These are phyloP conservation scores for Pseudozyma tsukubaensis DNA, from an alignment of 1,284 basidiomycete species.

Conservation along the genomic window DNA sequence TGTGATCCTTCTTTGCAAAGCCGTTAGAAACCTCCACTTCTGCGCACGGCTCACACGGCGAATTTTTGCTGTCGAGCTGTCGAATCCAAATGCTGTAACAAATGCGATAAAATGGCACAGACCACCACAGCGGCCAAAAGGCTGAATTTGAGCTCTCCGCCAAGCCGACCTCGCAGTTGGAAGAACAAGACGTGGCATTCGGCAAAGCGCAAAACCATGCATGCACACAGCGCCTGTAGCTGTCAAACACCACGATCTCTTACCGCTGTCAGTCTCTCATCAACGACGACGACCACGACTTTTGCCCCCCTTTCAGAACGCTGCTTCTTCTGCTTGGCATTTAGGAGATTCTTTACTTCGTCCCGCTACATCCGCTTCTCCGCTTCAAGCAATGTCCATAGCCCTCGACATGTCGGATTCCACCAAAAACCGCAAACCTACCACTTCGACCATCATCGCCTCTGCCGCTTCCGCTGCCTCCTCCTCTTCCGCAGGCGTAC, in stretches of 20 bases:
- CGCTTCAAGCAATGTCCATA: too few relatives aligned
- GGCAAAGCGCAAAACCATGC: too few relatives aligned
- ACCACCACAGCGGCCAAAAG: conserved; percentile 1
- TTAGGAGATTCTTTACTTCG: too few relatives aligned
- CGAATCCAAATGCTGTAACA: conserved; percentile 9
- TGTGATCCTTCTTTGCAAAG: conserved; percentile 5
- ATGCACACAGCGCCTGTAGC: too few relatives aligned
- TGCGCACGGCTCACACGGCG: conserved; percentile 3
- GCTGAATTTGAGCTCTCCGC: not conserved
- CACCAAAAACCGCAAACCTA: conserved; percentile 33
- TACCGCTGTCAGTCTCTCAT: too few relatives aligned
- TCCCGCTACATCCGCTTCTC: not conserved
- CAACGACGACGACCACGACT: too few relatives aligned
- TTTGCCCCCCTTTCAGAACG: not conserved
- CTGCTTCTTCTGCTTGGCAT: too few relatives aligned
- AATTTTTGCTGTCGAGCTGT: not conserved
- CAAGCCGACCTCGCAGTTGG: too few relatives aligned
- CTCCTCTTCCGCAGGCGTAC: conserved; percentile 6
- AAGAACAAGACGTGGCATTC: too few relatives aligned
- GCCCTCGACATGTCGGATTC: conserved; percentile 47
- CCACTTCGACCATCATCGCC: too few relatives aligned
- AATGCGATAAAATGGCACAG: not conserved
- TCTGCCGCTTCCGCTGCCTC: conserved; percentile 8
- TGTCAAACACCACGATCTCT: too few relatives aligned
- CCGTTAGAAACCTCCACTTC: conserved; percentile 9